phyloP scores from a whole-genome alignment of 805 yeast species.

The Pachysolen tannophilus region DNA sequence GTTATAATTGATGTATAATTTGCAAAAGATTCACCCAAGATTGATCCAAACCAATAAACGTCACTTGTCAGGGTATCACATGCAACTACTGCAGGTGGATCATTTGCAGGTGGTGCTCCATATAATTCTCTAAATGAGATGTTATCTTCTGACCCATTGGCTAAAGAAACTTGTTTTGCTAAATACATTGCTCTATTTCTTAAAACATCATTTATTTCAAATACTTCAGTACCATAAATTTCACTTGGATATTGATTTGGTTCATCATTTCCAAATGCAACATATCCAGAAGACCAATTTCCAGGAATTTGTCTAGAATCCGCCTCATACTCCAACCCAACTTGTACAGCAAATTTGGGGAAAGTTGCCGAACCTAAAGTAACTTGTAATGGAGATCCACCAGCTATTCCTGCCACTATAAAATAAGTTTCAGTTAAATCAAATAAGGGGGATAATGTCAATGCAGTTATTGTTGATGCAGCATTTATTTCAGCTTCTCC shows the following conservation, averaged over 20 bases:
- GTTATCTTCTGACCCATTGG: slow-evolving; percentile 38
- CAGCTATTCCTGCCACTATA: slow-evolving; percentile 59
- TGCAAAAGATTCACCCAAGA: slow-evolving; percentile 41
- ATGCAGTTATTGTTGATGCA: slow-evolving; percentile 48
- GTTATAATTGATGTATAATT: slow-evolving; percentile 41
- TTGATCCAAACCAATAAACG: slow-evolving; percentile 49
- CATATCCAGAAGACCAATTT: slow-evolving; percentile 57
- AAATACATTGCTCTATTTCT: slow-evolving; percentile 50
- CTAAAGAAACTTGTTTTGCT: slow-evolving; percentile 35
- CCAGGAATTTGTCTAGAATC: slow-evolving; percentile 40
- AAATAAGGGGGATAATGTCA: slow-evolving; percentile 43
- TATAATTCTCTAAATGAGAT: slow-evolving; percentile 39
- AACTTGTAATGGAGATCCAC: slow-evolving; percentile 48
- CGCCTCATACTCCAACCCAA: slow-evolving; percentile 50
- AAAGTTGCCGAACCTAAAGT: slow-evolving; percentile 55
- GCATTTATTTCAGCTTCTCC: slow-evolving; percentile 69
- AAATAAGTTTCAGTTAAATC: slow-evolving; percentile 55
- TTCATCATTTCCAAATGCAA: slow-evolving; percentile 41
- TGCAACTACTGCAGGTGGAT: slow-evolving; percentile 36
- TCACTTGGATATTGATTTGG: slow-evolving; percentile 43
- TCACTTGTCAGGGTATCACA: slow-evolving; percentile 60
- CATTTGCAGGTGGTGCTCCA: slow-evolving; percentile 40
- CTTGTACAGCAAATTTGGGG: slow-evolving; percentile 55
- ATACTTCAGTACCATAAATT: slow-evolving; percentile 59
- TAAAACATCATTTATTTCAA: slow-evolving; percentile 50